Conservation (phyloP, 805 yeast species). For the Scheffersomyces coipomensis region DNA sequence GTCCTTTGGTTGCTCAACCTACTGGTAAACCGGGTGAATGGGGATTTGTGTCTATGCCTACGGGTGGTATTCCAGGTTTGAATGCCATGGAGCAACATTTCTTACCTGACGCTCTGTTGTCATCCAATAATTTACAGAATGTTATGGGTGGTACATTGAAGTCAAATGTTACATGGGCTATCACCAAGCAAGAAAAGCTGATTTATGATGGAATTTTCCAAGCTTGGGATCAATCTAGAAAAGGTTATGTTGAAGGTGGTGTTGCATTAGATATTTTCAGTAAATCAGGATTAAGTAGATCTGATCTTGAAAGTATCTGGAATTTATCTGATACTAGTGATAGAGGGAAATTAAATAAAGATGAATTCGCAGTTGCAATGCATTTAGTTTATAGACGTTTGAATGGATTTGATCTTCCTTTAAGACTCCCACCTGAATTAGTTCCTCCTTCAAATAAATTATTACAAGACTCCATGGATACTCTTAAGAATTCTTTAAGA, state of each 20-base stretch:
- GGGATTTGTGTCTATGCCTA: constrained; percentile 71
- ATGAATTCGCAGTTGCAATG: constrained; percentile 96
- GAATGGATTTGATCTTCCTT: constrained; percentile 86
- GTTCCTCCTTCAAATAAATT: constrained; percentile 82
- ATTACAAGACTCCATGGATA: constrained; percentile 66
- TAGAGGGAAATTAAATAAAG: constrained; percentile 79
- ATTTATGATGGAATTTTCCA: constrained; percentile 84
- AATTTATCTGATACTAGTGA: constrained; percentile 79
- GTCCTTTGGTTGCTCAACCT: constrained; percentile 47
- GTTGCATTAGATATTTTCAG: constrained; percentile 85
- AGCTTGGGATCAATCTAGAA: constrained; percentile 73
- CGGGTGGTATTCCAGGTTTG: constrained; percentile 70
- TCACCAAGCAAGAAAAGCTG: constrained; percentile 82
- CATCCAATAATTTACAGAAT: constrained; percentile 37
- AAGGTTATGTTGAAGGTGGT: constrained; percentile 75
- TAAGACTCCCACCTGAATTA: constrained; percentile 80
- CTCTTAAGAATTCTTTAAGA: constrained; percentile 65
- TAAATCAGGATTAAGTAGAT: constrained; percentile 84
- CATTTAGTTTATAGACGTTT: constrained; percentile 88
- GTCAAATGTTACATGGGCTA: constrained; percentile 72
- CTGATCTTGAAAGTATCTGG: constrained; percentile 91
- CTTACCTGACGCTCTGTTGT: constrained; percentile 49
- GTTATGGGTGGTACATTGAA: constrained; percentile 44
- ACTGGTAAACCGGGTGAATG: constrained; percentile 78
- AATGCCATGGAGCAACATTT: constrained; percentile 67